Evolutionary conservation across 352 stramenopile species (phyloP).

Genomic region (Globisporangium nunn): DNA sequence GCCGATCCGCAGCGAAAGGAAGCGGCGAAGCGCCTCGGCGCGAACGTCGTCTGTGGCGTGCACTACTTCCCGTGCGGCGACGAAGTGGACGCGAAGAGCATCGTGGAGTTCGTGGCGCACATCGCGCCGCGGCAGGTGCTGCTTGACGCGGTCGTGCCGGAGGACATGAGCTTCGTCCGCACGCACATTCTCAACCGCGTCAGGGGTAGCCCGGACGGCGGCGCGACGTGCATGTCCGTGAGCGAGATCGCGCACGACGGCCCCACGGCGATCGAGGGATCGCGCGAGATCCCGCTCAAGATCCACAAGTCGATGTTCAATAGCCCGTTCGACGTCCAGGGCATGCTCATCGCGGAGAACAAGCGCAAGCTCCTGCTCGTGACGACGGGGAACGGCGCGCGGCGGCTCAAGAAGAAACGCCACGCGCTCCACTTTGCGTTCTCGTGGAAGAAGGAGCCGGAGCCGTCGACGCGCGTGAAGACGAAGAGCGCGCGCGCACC

Average conservation of each 20-base stretch:
- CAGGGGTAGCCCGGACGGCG: slow-evolving; percentile 14
- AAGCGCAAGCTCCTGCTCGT: slow-evolving; percentile 82
- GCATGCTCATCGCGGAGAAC: slow-evolving; percentile 66
- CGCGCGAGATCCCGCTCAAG: slow-evolving; percentile 53
- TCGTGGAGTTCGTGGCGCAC: slow-evolving; percentile 62
- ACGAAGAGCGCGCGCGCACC: slow-evolving; percentile 60
- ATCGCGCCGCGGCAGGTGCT: slow-evolving; percentile 55
- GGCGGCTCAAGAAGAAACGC: slow-evolving; percentile 84
- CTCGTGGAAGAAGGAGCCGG: slow-evolving; percentile 75
- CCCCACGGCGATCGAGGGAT: slow-evolving; percentile 30
- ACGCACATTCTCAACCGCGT: slow-evolving; percentile 45
- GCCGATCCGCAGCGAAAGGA: slow-evolving; percentile 66
- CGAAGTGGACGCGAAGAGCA: slow-evolving; percentile 81
- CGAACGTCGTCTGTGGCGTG: slow-evolving; percentile 62
- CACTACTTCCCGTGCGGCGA: slow-evolving; percentile 82
- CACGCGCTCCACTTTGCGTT: slow-evolving; percentile 71
- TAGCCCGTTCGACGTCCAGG: slow-evolving; percentile 62
- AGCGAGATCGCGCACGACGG: slow-evolving; percentile 20
- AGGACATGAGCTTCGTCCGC: slow-evolving; percentile 64
- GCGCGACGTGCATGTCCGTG: slow-evolving; percentile 5
- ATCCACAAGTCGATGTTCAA: slow-evolving; percentile 87
- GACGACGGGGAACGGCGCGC: slow-evolving; percentile 47
- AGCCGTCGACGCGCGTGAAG: slow-evolving; percentile 53
- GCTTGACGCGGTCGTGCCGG: slow-evolving; percentile 48
- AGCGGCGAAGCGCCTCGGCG: slow-evolving; percentile 63